phyloP scores from a whole-genome alignment of 345 rosid species.

The Gossypium australe region DNA sequence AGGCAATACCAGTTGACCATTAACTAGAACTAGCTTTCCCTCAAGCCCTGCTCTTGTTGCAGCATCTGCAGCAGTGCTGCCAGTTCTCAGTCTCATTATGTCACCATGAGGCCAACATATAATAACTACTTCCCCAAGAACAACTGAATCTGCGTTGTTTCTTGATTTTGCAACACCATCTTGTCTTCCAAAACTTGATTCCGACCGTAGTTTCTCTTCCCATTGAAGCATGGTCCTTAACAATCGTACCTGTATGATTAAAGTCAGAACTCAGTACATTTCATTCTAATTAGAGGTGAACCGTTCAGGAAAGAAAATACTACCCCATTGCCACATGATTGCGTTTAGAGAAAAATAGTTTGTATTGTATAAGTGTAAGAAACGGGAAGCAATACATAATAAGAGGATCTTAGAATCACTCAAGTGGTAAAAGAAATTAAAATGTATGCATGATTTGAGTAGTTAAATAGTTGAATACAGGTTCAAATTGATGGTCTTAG shows the following conservation, averaged over 20 bases:
- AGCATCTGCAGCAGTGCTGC: slow-evolving; percentile 79
- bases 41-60: slow-evolving; percentile 58
- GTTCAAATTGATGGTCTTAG: not conserved
- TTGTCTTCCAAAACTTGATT: slow-evolving; percentile 28
- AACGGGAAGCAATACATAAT: not conserved
- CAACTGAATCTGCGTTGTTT: slow-evolving; percentile 17
- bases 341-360: not conserved
- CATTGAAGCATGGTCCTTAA: slow-evolving; percentile 71
- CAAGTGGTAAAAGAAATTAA: not conserved
- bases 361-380: not conserved
- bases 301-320: not conserved
- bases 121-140: slow-evolving; percentile 55
- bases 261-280: not conserved
- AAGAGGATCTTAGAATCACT: not conserved
- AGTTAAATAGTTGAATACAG: not conserved
- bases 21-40: slow-evolving; percentile 55
- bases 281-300: not conserved
- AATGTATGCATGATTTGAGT: not conserved
- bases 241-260: slow-evolving; percentile 39
- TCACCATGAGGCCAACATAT: slow-evolving; percentile 65
- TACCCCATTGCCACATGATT: not conserved
- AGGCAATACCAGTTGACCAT: slow-evolving; percentile 56
- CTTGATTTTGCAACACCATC: slow-evolving; percentile 16
- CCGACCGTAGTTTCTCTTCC: slow-evolving; percentile 61
- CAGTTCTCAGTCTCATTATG: slow-evolving; percentile 54